These are phyloP conservation scores for Iris pallida DNA, from an alignment of 116 monocot genomes.

Conservation along the genomic window DNA sequence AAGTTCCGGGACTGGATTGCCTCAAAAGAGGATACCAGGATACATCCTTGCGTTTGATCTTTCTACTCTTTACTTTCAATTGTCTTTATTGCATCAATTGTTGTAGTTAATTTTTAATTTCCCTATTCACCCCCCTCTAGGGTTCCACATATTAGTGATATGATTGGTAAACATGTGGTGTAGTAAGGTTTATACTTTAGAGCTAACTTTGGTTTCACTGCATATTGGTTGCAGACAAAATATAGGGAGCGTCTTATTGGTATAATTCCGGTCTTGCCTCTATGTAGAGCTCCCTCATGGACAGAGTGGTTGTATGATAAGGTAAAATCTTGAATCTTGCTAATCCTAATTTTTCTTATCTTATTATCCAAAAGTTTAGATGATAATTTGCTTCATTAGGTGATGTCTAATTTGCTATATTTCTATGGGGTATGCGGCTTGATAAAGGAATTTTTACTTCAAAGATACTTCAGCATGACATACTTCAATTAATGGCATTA, in stretches of 20 bases:
- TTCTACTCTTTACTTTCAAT: too few relatives aligned
- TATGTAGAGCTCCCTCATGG: conserved; percentile 94
- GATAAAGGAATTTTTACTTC: conserved; percentile 78
- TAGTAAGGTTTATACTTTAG: too few relatives aligned
- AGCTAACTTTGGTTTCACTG: too few relatives aligned
- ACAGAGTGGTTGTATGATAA: conserved; percentile 93
- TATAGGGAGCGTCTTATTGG: conserved; percentile 84
- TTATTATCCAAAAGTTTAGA: neutral
- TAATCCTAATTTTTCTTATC: neutral
- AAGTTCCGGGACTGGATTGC: too few relatives aligned
- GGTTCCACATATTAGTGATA: too few relatives aligned
- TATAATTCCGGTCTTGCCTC: conserved; percentile 81
- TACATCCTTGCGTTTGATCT: too few relatives aligned
- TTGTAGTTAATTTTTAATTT: too few relatives aligned
- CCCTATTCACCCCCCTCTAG: too few relatives aligned
- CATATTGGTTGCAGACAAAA: conserved; percentile 12
- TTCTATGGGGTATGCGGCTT: conserved; percentile 95
- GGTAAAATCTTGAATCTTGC: conserved; percentile 23
- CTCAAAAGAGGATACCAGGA: too few relatives aligned
- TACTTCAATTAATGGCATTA: too few relatives aligned
- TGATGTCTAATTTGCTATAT: conserved; percentile 80
- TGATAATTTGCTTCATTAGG: conserved; percentile 32
- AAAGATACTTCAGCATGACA: conserved; percentile 96
- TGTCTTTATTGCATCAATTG: too few relatives aligned
- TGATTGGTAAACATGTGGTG: too few relatives aligned